Evolutionary conservation across 108 stramenopile genomes (phyloP), one percentile per base, ranked within the genome.

Genomic region (Poteriospumella lacustris): DNA sequence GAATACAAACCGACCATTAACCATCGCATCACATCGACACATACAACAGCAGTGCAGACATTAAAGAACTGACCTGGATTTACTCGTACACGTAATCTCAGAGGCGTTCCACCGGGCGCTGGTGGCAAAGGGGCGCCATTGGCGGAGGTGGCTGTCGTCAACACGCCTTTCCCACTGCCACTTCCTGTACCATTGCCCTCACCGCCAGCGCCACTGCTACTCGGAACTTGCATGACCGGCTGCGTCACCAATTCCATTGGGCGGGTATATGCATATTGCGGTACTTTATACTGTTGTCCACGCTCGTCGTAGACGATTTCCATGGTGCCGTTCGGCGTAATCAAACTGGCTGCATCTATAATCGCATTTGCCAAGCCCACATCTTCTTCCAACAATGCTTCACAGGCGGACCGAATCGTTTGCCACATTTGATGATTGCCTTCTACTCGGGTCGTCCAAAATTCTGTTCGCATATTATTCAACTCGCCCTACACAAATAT

Each of bases 401-500:
- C 60, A 3, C 33, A 26, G 36, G 60, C 60, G 5, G 60, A 31
- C 3, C 60, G 60, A 64, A 64, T 64, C 24, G 60, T 33, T 64
- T 64, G 60, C 60, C 60, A 64, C 60, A 64, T 64, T 33, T 34
- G 5, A 5, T 26, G 5, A 64, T 64, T 64, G 28, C 60, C 60
- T 31, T 64, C 60, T 24, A 33, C 31, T 64, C 60, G 28, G 15
- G 60, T 12, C 5, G 15, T 19, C 60, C 60, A 64, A 24, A 64
- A 64, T 24, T 64, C 60, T 26, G 3, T 19, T 12, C 60, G 15
- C 15, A 19, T 64, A 24, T 64, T 64, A 34, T 64, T 64, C 36
- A 64, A 64, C 3, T 64, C 60, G 5, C 29, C 31, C 60, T 64
- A 24, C n/a, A n/a, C n/a, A n/a, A n/a, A n/a, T n/a, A n/a, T n/a